Evolutionary conservation across 768 basidiomycete genomes (phyloP), one percentile per base, ranked within the genome.

Genomic region (Calocybe indica): DNA sequence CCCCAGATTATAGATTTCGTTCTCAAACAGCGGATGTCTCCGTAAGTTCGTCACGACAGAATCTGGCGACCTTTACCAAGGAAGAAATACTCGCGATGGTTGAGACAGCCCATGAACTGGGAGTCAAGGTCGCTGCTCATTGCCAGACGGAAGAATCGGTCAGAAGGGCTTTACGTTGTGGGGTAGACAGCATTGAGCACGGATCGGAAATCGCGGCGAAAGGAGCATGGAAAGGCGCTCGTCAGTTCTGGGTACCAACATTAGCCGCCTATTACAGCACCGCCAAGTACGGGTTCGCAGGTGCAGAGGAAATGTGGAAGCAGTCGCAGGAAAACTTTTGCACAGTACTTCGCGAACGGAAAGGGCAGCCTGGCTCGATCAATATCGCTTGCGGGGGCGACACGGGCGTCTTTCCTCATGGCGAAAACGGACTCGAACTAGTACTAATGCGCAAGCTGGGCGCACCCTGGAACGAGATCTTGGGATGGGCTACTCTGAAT

Each of bases 391-490:
- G 77, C 56, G 82, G 82, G 6, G 80, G 82, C 1, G 80, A 85
- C 60, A 85, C 82, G 2, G 83, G 82, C 7, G 73, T 74, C 2
- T 85, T 84, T 58, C 54, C 73, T 12, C 83, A 83, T 55, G 82
- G 81, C 1, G 64, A 71, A 52, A 85, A 85, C 55, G 71, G 76
- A 28, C 61, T 76, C 37, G 83, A 85, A 68, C 65, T 85, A 70
- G 64, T 73, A 54, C 59, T 83, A 30, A 83, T 84, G 84, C 73
- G 75, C 10, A 55, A 60, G 28, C 64, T 80, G 1, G 82, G 82
- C 1, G 80, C 77, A 14, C 62, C 66, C 22, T 78, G 76, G 75
- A 59, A 62, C 32, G 64, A 66, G 45, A 76, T 84, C 11, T 60
- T 86, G 31, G 65, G 65, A n/a, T 80, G 79, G 78, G 76, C 68